Conservation (phyloP, 75 land plant genomes). For the Chamaecyparis obtusa region DNA sequence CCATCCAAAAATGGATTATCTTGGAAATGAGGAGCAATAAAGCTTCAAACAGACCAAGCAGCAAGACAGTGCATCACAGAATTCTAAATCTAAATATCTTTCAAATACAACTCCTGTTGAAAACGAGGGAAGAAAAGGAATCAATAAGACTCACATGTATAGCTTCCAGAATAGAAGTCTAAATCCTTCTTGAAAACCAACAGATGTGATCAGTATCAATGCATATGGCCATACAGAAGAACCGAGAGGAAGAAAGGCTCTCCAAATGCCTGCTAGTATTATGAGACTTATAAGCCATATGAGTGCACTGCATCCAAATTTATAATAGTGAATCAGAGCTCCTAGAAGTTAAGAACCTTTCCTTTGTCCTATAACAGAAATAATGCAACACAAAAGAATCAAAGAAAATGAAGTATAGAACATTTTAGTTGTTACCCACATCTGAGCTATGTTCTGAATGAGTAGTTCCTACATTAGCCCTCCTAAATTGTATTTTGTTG, state of each 20-base stretch:
- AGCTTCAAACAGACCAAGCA: background rate
- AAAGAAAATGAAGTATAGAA: background rate
- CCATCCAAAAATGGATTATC: background rate
- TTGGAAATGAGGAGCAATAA: background rate
- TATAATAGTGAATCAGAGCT: slow-evolving; percentile 2
- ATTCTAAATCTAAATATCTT: background rate
- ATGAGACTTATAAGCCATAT: slow-evolving; percentile 91
- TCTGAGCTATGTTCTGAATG: background rate
- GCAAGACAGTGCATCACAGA: background rate
- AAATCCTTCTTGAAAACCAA: slow-evolving; percentile 76
- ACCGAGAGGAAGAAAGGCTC: slow-evolving; percentile 91
- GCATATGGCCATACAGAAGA: slow-evolving; percentile 57
- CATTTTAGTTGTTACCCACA: slow-evolving; percentile 1
- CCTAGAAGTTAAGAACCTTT: background rate
- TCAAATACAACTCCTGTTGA: background rate
- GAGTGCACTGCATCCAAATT: slow-evolving; percentile 62
- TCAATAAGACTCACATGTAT: slow-evolving; percentile 65
- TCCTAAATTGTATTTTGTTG: background rate
- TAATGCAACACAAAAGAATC: background rate
- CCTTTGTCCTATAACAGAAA: background rate
- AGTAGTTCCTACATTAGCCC: background rate
- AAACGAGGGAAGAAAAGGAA: slow-evolving; percentile 1
- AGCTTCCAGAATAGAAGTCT: slow-evolving; percentile 77
- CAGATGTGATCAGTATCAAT: slow-evolving; percentile 59
- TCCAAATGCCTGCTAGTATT: slow-evolving; percentile 70